Evolutionary conservation across 345 rosid genomes (phyloP), one percentile per base, ranked within the genome.

Genomic region (Salix koriyanagi): DNA sequence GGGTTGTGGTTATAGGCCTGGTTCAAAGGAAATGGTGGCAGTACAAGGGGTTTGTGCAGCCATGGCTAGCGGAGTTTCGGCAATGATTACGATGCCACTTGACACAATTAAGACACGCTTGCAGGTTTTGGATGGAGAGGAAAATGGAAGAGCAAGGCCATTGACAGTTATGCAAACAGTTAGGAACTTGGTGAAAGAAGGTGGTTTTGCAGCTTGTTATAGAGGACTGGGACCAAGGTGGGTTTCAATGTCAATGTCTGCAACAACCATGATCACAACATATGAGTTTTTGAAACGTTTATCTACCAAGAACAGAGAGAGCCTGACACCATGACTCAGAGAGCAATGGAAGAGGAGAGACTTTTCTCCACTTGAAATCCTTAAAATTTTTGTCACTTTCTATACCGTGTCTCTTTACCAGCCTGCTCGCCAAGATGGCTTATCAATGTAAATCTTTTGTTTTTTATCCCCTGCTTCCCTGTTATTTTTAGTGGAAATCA

Each of bases 141-240:
- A 88, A 77, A 86, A 88, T 6, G 97, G 93, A 36, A 81, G 82
- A 68, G 83, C 92, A 80, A 80, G 69, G 76, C 90, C 94, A 36
- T 81, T 80, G 83, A 94, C 95, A n/a, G 76, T 85, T 13, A 67
- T 83, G 83, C 88, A 92, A 76, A 82, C 93, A 0, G 85, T 90
- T 48, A 83, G 80, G 82, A 87, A 86, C 77, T 80, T 92, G 85
- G 73, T 85, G 70, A 90, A 71, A 72, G 98, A 94, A 84, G 94
- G 97, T 41, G 98, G 97, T 36, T 77, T 91, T 28, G 76, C 79
- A 0, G 97, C 93, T 74, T 94, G 98, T 80, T 94, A 91, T 67
- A 84, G 93, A 75, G 98, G 98, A 21, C 82, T 94, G 76, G 97
- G 97, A 41, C 98, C 97, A 4, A 90, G 98, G 73, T 94, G 97